Evolutionary conservation across 345 rosid species (phyloP).

Genomic region (Melastoma malabathricum): DNA sequence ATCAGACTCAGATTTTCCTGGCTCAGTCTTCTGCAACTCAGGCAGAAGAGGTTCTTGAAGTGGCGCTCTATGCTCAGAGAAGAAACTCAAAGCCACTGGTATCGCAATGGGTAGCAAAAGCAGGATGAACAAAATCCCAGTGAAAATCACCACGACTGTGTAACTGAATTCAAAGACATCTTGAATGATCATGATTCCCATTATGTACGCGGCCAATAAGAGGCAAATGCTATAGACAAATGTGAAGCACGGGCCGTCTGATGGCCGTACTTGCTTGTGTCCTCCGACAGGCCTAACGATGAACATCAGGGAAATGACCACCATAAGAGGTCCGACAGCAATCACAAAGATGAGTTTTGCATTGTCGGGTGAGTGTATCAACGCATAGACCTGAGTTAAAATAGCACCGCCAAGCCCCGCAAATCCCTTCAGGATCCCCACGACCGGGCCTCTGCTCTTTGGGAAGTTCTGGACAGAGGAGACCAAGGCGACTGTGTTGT

Average conservation of each 20-base stretch:
- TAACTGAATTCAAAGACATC: slow-evolving; percentile 54
- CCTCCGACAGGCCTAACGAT: slow-evolving; percentile 88
- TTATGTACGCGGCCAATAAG: slow-evolving; percentile 68
- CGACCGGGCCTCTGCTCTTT: slow-evolving; percentile 93
- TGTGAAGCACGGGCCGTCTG: slow-evolving; percentile 55
- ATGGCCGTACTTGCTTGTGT: slow-evolving; percentile 62
- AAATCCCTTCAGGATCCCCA: slow-evolving; percentile 92
- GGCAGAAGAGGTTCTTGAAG: slow-evolving; percentile 51
- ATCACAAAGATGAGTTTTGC: slow-evolving; percentile 92
- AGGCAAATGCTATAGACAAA: slow-evolving; percentile 69
- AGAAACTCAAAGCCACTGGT: slow-evolving; percentile 48
- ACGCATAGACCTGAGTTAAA: slow-evolving; percentile 69
- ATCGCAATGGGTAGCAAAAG: slow-evolving; percentile 54
- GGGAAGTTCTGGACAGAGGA: slow-evolving; percentile 97
- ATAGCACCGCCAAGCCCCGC: slow-evolving; percentile 97
- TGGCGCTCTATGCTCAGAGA: slow-evolving; percentile 22
- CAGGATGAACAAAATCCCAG: slow-evolving; percentile 46
- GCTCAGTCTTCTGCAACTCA: slow-evolving; percentile 28
- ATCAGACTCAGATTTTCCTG: slow-evolving; percentile 28
- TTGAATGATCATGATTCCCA: slow-evolving; percentile 86
- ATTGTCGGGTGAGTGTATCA: slow-evolving; percentile 61
- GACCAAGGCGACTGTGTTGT: slow-evolving; percentile 83
- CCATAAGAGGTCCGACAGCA: slow-evolving; percentile 85
- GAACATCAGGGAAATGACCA: slow-evolving; percentile 64
- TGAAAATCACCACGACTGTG: slow-evolving; percentile 30